phyloP scores from a whole-genome alignment of 176 grass and related monocot species.

The Triticum dicoccoides region DNA sequence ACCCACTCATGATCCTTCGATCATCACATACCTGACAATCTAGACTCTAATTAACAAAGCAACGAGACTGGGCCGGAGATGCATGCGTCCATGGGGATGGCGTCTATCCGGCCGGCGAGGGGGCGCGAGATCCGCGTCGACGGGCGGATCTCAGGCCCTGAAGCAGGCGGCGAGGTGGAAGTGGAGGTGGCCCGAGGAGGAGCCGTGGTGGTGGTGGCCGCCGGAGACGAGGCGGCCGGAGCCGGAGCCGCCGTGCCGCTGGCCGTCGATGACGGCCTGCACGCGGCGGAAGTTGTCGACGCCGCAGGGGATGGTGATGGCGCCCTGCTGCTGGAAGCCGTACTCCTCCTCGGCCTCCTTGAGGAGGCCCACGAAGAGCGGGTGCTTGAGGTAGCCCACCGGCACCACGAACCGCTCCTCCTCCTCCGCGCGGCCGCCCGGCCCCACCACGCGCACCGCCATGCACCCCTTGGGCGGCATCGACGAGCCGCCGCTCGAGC shows the following conservation, averaged over 20 bases:
- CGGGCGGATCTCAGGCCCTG: conserved; percentile 38
- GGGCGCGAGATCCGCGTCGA: not conserved
- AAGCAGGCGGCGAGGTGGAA: conserved; percentile 82
- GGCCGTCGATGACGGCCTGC: conserved; percentile 60
- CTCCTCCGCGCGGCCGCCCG: conserved; percentile 40
- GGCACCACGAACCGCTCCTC: conserved; percentile 71
- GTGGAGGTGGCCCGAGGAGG: conserved; percentile 35
- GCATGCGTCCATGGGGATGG: too few relatives aligned
- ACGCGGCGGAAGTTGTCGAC: conserved; percentile 81
- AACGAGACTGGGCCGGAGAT: not conserved
- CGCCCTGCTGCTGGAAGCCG: conserved; percentile 83
- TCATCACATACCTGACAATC: not conserved
- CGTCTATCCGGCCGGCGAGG: not conserved
- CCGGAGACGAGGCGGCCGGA: not conserved
- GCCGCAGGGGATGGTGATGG: conserved; percentile 91
- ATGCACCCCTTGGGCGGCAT: conserved; percentile 87
- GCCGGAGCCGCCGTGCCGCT: conserved; percentile 2
- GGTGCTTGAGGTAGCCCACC: conserved; percentile 79
- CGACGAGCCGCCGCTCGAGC: not conserved
- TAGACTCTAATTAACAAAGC: conserved; percentile 24
- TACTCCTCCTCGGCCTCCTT: conserved; percentile 92
- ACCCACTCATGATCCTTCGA: conserved; percentile 43
- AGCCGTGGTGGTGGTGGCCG: conserved; percentile 16
- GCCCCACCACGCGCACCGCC: conserved; percentile 68
- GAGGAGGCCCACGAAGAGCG: conserved; percentile 70